Conservation (phyloP, 2,329 filamentous ascomycete species). For the Davidsoniella australis region DNA sequence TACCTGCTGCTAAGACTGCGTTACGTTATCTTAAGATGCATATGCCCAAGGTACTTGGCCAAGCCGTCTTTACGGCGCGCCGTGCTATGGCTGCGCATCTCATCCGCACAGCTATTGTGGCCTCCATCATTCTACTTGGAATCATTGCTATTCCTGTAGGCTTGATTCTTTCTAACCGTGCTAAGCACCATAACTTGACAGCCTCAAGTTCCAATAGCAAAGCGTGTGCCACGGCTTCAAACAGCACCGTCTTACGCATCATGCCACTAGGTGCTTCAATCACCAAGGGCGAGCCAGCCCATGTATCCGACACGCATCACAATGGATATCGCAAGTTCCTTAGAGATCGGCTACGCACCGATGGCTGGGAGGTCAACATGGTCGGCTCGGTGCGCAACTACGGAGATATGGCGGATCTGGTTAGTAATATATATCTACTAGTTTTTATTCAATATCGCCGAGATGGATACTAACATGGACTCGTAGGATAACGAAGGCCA, state of each 20-base stretch:
- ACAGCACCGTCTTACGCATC: slow-evolving; percentile 16
- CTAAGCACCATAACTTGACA: not conserved
- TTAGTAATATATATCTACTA: not conserved
- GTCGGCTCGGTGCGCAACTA: slow-evolving; percentile 22
- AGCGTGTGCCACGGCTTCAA: not conserved
- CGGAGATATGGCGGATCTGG: slow-evolving; percentile 21
- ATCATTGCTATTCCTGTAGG: not conserved
- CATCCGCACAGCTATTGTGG: not conserved
- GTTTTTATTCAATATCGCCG: not conserved
- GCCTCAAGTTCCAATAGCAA: not conserved
- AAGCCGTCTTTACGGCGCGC: not conserved
- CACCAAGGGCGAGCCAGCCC: slow-evolving; percentile 18
- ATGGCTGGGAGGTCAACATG: slow-evolving; percentile 22
- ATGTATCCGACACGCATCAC: slow-evolving; percentile 1
- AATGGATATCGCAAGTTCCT: slow-evolving; percentile 24
- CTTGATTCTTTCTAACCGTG: not conserved
- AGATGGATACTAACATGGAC: not conserved
- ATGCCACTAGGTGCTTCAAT: slow-evolving; percentile 23
- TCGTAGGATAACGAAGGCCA: slow-evolving; percentile 15
- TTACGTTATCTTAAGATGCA: too few relatives aligned
- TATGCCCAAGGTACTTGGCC: not conserved
- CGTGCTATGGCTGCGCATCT: not conserved
- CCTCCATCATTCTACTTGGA: not conserved
- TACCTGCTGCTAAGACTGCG: too few relatives aligned
- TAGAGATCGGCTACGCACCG: slow-evolving; percentile 16